Evolutionary conservation across 352 stramenopile species (phyloP).

Genomic region (Thraustochytrium sp.): DNA sequence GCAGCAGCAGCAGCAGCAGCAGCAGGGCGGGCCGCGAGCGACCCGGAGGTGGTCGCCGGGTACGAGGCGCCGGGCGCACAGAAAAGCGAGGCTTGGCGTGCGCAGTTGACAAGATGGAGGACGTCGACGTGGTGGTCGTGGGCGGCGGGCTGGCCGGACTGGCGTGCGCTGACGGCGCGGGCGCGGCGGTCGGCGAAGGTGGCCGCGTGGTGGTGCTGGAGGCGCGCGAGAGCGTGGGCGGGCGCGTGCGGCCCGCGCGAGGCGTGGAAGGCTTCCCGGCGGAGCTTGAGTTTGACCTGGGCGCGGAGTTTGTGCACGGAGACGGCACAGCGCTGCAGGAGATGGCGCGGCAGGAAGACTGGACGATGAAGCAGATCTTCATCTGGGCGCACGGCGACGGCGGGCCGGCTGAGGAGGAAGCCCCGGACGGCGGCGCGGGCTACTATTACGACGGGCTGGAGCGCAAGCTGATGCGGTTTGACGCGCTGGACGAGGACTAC

Average conservation of each 20-base stretch:
- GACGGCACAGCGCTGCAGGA: slow-evolving; percentile 27
- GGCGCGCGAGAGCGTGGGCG: neutral
- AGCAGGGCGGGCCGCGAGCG: no score
- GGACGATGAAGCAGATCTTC: slow-evolving; percentile 29
- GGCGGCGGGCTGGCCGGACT: neutral
- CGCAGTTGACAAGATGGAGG: neutral
- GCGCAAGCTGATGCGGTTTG: slow-evolving; percentile 2
- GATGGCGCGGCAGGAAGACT: slow-evolving; percentile 15
- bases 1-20: no score
- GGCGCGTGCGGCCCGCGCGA: neutral
- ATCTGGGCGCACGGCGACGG: slow-evolving; percentile 35
- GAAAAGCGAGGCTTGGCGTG: neutral
- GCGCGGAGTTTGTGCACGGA: slow-evolving; percentile 24
- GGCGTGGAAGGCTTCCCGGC: neutral
- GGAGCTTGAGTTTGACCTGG: slow-evolving; percentile 17
- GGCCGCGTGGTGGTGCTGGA: slow-evolving; percentile 11
- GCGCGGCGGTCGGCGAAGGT: neutral
- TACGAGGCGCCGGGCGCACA: no score
- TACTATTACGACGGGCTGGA: slow-evolving; percentile 31
- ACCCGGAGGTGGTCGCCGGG: no score
- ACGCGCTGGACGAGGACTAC: slow-evolving; percentile 13
- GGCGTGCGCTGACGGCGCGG: neutral
- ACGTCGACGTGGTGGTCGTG: slow-evolving; percentile 14
- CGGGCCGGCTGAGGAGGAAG: slow-evolving; percentile 11
- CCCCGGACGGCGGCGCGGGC: slow-evolving; percentile 3